Evolutionary conservation across 2,329 filamentous ascomycete species (phyloP).

Genomic region (Aureobasidium lini): DNA sequence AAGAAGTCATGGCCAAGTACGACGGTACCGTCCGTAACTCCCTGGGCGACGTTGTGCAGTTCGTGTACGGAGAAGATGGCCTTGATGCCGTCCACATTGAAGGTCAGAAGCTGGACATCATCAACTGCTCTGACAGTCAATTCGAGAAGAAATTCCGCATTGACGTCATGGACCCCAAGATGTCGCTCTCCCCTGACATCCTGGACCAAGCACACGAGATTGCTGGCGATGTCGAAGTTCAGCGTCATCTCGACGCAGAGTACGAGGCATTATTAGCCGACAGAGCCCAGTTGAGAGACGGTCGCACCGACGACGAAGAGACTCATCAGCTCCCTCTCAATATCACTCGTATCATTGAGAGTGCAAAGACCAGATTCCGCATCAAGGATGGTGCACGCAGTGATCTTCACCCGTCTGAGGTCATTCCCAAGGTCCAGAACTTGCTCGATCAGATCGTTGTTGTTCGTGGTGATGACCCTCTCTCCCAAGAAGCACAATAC

Average conservation of each 20-base stretch:
- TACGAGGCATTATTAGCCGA: slow-evolving; percentile 72
- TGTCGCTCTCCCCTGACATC: slow-evolving; percentile 57
- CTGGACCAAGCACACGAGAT: slow-evolving; percentile 85
- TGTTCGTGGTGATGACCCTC: slow-evolving; percentile 73
- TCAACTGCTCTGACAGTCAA: slow-evolving; percentile 67
- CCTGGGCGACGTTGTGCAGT: slow-evolving; percentile 90
- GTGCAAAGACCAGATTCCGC: slow-evolving; percentile 81
- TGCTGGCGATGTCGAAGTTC: slow-evolving; percentile 76
- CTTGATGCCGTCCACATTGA: slow-evolving; percentile 91
- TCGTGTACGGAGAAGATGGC: slow-evolving; percentile 95
- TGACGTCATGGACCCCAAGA: slow-evolving; percentile 68
- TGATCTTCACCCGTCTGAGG: slow-evolving; percentile 80
- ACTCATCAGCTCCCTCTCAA: slow-evolving; percentile 90
- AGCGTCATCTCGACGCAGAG: slow-evolving; percentile 80
- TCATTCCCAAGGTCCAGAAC: slow-evolving; percentile 69
- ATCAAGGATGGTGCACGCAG: slow-evolving; percentile 80
- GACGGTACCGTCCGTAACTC: slow-evolving; percentile 97
- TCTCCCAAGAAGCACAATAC: slow-evolving; percentile 78
- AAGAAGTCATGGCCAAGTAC: slow-evolving; percentile 96
- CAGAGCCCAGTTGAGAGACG: slow-evolving; percentile 66
- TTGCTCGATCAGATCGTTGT: slow-evolving; percentile 72
- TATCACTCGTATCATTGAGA: slow-evolving; percentile 81
- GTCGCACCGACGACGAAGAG: slow-evolving; percentile 65
- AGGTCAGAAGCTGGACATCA: slow-evolving; percentile 80
- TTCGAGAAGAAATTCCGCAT: slow-evolving; percentile 79